Base-by-base conservation (phyloP, 768 basidiomycete species). In the Leccinellum luteum region DNA sequence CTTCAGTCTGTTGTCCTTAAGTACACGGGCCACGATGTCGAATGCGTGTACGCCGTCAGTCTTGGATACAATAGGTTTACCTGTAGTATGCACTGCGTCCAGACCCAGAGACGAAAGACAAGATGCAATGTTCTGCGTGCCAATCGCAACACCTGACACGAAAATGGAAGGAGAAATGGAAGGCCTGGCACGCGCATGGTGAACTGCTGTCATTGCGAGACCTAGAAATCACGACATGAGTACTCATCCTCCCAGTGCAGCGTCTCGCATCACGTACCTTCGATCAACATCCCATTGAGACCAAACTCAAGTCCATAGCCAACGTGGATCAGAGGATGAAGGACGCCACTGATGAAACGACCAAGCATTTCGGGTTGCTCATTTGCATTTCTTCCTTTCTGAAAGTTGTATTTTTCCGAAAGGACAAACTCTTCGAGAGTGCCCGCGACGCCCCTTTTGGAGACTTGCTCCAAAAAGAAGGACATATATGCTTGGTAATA, bases 261-360 rank as follows among this genome's bases (percentile, higher is more conserved):
- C 6, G 14, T 21, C 30, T 8, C 4, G 32, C 3, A 17, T 7
- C 23, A 32, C 58, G 8, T 17, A 84, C 87, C 88, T 77, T 89
- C 87, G 4, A 79, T 80, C 1, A 85, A 63, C 66, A 87, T 75
- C 1, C 86, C 88, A 15, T 78, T 81, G 35, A 89, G 50, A 8
- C 79, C 78, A 57, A 89, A 88, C 68, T 89, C 89, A 3, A 76
- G 58, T 0, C 86, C 87, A 61, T 83, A 80, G 3, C 85, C 86
- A 9, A 73, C 61, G 63, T 88, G 84, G 47, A 89, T 88, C 54
- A 87, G 47, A 0, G 87, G 78, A 61, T 90, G 89, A 2, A 88
- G 4, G 21, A 89, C 61, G 0, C 79, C 83, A 0, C 76, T 70
- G 14, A 58, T 28, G 55, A 84, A 75, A 17, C 84, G 80, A 52